phyloP scores from a whole-genome alignment of 768 basidiomycete genomes.

The Amanita thiersii region DNA sequence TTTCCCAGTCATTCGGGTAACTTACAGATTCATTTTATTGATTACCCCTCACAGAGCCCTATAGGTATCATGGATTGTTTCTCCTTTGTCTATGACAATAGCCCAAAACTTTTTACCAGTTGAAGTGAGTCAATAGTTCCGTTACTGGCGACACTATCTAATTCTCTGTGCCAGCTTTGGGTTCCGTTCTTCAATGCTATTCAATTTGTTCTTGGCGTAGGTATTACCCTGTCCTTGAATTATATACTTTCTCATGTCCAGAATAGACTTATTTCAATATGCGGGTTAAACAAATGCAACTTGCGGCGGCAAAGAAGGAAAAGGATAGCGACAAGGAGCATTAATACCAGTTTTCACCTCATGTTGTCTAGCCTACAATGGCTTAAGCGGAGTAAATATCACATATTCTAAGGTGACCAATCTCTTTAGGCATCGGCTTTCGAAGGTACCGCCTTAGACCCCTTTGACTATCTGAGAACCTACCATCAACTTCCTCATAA shows the following conservation, averaged over 20 bases:
- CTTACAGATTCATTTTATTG: constrained; percentile 12
- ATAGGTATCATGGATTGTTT: constrained; percentile 75
- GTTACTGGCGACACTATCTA: not conserved
- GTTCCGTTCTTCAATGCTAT: constrained; percentile 81
- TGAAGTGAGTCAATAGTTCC: constrained; percentile 37
- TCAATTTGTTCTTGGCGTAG: constrained; percentile 68
- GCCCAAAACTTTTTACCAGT: constrained; percentile 77
- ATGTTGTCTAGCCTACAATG: not conserved
- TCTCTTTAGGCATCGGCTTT: constrained; percentile 19
- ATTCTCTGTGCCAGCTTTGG: constrained; percentile 50
- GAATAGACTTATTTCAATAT: constrained; percentile 74
- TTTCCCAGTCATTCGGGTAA: constrained; percentile 63
- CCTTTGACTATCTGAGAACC: constrained; percentile 3
- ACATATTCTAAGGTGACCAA: constrained; percentile 23
- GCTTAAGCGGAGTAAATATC: constrained; percentile 16
- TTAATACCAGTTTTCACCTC: constrained; percentile 4
- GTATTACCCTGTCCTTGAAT: constrained; percentile 17
- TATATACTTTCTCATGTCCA: not conserved
- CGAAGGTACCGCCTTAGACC: constrained; percentile 28
- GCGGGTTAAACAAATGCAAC: constrained; percentile 54
- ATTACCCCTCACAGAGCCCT: not conserved
- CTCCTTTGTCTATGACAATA: constrained; percentile 63
- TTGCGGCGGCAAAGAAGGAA: constrained; percentile 41
- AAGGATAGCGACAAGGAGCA: constrained; percentile 16
- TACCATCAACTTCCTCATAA: not conserved